These are phyloP conservation scores for Pleurotus tuber-regium DNA, from an alignment of 768 basidiomycete genomes.

Conservation along the genomic window DNA sequence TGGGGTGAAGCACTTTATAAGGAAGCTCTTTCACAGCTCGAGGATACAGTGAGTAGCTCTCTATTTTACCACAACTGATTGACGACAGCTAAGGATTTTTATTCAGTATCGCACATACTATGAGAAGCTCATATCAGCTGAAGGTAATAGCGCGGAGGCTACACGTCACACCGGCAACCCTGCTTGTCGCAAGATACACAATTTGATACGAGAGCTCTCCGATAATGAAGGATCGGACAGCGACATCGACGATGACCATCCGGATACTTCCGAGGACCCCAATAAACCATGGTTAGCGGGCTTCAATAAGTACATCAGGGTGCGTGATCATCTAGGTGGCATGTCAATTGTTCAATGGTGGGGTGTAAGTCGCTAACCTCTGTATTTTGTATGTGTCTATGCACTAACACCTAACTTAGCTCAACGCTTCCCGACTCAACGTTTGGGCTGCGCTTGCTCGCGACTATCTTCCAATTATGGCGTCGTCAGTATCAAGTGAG, in stretches of 20 bases:
- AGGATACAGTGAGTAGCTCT: conserved; percentile 8
- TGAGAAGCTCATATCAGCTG: too few relatives aligned
- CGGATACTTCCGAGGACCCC: neutral
- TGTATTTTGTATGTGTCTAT: neutral
- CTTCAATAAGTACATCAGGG: neutral
- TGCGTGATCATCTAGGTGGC: neutral
- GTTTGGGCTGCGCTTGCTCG: conserved; percentile 24
- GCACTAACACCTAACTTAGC: neutral
- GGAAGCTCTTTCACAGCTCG: neutral
- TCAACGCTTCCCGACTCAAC: neutral
- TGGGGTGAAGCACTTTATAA: conserved; percentile 5
- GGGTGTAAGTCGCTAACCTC: conserved; percentile 1
- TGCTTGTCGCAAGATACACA: too few relatives aligned
- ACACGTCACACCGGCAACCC: too few relatives aligned
- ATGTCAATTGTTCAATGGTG: neutral
- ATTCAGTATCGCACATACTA: neutral
- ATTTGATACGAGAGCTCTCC: too few relatives aligned
- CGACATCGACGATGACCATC: neutral
- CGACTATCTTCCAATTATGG: conserved; percentile 31
- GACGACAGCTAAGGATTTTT: neutral
- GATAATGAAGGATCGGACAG: too few relatives aligned
- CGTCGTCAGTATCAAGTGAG: conserved; percentile 22
- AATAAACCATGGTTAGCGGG: neutral
- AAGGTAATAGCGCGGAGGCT: too few relatives aligned
- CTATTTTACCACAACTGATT: too few relatives aligned